Evolutionary conservation across 164 flowering plant genomes (phyloP).

Genomic region (Vitis amurensis): DNA sequence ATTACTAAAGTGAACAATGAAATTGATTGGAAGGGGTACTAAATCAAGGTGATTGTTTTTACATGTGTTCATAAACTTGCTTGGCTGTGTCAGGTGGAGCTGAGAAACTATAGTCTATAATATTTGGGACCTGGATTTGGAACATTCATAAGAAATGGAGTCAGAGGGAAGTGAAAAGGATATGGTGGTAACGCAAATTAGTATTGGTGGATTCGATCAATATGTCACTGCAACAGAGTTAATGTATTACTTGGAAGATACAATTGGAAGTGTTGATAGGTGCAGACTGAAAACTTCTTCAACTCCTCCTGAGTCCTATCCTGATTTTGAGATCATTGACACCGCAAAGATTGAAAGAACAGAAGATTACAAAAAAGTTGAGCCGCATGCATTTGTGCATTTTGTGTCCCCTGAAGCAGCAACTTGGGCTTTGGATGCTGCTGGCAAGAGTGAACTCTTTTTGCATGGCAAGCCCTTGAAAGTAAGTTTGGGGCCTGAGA

Average conservation of each 20-base stretch:
- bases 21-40: no score
- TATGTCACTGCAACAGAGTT: constrained; percentile 49
- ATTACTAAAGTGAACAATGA: no score
- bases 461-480: constrained; percentile 38
- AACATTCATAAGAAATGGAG: constrained; percentile 35
- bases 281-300: constrained; percentile 83
- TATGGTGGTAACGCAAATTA: constrained; percentile 51
- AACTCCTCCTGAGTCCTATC: constrained; percentile 73
- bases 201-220: constrained; percentile 69
- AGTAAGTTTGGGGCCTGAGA: constrained; percentile 67
- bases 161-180: constrained; percentile 27
- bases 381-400: constrained; percentile 93
- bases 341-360: constrained; percentile 15
- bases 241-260: constrained; percentile 44
- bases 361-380: constrained; percentile 55
- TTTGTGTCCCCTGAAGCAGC: constrained; percentile 58
- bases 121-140: not conserved
- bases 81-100: no score
- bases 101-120: not conserved
- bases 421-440: constrained; percentile 42
- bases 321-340: constrained; percentile 41
- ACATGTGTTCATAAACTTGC: no score
- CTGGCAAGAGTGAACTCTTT: constrained; percentile 47
- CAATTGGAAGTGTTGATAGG: constrained; percentile 65
- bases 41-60: no score